These are phyloP conservation scores for Diaporthe vexans DNA, from an alignment of 2,329 filamentous ascomycete species.

Conservation along the genomic window DNA sequence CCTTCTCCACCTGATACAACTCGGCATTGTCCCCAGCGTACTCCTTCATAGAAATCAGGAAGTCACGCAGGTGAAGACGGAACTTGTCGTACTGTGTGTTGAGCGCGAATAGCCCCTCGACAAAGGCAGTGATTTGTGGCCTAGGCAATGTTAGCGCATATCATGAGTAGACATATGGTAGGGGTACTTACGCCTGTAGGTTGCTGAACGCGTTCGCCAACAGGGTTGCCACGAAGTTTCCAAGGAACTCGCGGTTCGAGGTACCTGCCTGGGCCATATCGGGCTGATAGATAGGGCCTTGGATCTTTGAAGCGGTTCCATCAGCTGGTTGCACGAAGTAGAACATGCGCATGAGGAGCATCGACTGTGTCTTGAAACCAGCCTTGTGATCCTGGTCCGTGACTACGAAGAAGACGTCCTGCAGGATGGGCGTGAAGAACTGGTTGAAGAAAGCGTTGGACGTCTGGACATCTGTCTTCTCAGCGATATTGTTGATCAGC, in stretches of 20 bases:
- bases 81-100: constrained; percentile 95
- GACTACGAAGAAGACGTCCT: constrained; percentile 98
- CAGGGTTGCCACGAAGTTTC: constrained; percentile 86
- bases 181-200: constrained; percentile 80
- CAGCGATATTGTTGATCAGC: constrained; percentile 96
- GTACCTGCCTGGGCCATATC: constrained; percentile 89
- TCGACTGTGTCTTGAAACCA: constrained; percentile 97
- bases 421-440: constrained; percentile 94
- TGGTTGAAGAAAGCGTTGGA: constrained; percentile 97
- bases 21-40: constrained; percentile 97
- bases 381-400: constrained; percentile 99
- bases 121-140: constrained; percentile 89
- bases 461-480: constrained; percentile 86
- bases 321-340: constrained; percentile 88
- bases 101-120: constrained; percentile 87
- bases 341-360: constrained; percentile 95
- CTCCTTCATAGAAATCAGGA: constrained; percentile 96
- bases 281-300: constrained; percentile 88
- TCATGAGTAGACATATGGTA: neutral
- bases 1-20: constrained; percentile 93
- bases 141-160: constrained; percentile 57
- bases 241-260: constrained; percentile 90
- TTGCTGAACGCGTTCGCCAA: constrained; percentile 94
- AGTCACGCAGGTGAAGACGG: constrained; percentile 95
- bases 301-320: constrained; percentile 82